phyloP scores from a whole-genome alignment of 192 early-diverging fungal genomes.

The Chytriomyces confervae region DNA sequence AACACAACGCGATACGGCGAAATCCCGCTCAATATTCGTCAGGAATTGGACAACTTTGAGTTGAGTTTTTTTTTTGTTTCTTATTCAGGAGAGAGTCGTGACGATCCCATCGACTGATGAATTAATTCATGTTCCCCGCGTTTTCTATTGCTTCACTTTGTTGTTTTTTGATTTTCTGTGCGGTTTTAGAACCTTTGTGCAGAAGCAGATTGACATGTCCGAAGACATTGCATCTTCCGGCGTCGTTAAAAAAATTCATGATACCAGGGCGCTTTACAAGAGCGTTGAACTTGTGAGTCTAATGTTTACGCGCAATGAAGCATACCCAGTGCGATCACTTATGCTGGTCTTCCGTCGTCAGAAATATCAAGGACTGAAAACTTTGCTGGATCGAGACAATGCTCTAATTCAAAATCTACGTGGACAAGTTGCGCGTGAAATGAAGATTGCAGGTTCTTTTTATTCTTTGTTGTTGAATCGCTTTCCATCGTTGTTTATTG shows the following conservation, averaged over 20 bases:
- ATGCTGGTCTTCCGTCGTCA: constrained; percentile 9
- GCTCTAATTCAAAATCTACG: constrained; percentile 38
- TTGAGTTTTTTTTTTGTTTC: constrained; percentile 5
- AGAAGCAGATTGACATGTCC: constrained; percentile 36
- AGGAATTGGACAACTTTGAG: constrained; percentile 39
- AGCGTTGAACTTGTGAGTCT: constrained; percentile 25
- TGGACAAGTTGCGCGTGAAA: constrained; percentile 34
- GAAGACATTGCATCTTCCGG: constrained; percentile 32
- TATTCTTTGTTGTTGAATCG: neutral
- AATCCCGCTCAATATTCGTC: constrained; percentile 20
- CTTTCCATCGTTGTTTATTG: neutral
- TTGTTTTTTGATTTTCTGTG: neutral
- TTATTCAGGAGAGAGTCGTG: neutral
- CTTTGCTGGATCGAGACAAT: constrained; percentile 47
- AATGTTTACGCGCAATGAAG: neutral
- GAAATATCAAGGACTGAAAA: constrained; percentile 46
- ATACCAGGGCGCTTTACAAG: constrained; percentile 23
- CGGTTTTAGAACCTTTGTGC: constrained; percentile 33
- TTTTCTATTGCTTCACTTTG: no score
- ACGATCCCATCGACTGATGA: no score
- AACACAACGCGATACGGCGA: constrained; percentile 39
- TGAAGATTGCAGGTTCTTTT: constrained; percentile 42
- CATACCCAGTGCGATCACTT: neutral
- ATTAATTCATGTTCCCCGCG: no score
- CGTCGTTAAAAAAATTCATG: constrained; percentile 25